These are phyloP conservation scores for Cynara cardunculus DNA, from an alignment of 129 eudicot genomes.

Conservation along the genomic window DNA sequence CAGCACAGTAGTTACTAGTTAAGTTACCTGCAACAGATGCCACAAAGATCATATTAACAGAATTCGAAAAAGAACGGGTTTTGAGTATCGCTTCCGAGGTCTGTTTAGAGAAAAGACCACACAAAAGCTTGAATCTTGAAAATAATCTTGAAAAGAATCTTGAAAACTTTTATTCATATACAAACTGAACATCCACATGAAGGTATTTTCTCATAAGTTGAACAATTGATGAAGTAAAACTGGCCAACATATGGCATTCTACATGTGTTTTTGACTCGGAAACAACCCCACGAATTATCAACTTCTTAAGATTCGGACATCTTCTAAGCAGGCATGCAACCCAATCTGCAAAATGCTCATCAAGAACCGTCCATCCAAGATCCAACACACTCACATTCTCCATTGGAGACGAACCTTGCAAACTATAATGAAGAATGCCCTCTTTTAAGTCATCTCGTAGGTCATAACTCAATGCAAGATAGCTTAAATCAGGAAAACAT, in stretches of 20 bases:
- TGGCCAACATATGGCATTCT: constrained; percentile 64
- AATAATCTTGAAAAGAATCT: background rate
- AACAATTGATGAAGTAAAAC: constrained; percentile 61
- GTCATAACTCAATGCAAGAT: constrained; percentile 68
- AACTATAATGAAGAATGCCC: constrained; percentile 49
- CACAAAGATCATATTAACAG: background rate
- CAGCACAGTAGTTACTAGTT: background rate
- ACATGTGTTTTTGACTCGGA: constrained; percentile 55
- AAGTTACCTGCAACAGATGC: constrained; percentile 23
- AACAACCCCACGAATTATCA: constrained; percentile 63
- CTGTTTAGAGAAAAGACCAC: background rate
- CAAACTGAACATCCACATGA: constrained; percentile 62
- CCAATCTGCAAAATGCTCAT: constrained; percentile 61
- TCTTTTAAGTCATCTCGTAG: constrained; percentile 55
- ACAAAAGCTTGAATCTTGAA: constrained; percentile 12
- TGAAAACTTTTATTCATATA: constrained; percentile 34
- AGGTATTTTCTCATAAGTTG: constrained; percentile 64
- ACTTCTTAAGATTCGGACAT: constrained; percentile 50
- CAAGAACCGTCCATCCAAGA: constrained; percentile 71
- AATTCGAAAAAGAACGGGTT: background rate
- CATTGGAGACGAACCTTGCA: constrained; percentile 43
- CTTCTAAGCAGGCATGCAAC: constrained; percentile 52
- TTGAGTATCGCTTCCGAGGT: background rate
- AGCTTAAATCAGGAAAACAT: constrained; percentile 53
- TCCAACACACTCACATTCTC: constrained; percentile 65